These are phyloP conservation scores for Coix lacrymajobi DNA, from an alignment of 176 grass and related monocot species.

Conservation along the genomic window DNA sequence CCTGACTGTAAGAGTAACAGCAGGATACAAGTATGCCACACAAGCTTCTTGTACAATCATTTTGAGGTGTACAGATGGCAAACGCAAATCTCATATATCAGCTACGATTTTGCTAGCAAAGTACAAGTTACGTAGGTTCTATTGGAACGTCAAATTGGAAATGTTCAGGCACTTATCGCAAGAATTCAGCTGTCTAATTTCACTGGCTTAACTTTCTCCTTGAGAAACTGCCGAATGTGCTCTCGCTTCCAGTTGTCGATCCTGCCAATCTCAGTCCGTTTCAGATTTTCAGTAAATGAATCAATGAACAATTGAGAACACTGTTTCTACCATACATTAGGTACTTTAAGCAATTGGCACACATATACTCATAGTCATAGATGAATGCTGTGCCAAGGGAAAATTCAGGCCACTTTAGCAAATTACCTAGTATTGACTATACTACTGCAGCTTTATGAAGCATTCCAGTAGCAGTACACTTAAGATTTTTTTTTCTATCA, in stretches of 20 bases:
- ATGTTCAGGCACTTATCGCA: neutral
- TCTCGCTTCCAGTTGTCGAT: constrained; percentile 98
- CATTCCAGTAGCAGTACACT: neutral
- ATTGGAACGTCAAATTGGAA: neutral
- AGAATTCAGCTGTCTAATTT: constrained; percentile 35
- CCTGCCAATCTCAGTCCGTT: constrained; percentile 40
- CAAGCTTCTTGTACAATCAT: constrained; percentile 2
- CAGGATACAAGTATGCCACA: neutral
- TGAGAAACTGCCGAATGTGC: constrained; percentile 87
- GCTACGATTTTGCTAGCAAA: neutral
- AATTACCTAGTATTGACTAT: neutral
- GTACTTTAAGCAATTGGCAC: neutral
- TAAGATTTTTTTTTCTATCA: neutral
- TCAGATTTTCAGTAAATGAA: constrained; percentile 8
- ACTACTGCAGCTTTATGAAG: neutral
- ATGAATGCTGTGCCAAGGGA: neutral
- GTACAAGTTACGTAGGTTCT: neutral
- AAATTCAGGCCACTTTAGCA: neutral
- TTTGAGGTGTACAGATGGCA: neutral
- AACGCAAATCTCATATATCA: neutral
- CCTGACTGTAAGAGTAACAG: neutral
- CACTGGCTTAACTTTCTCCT: constrained; percentile 69
- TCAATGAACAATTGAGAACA: neutral
- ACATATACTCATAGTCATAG: neutral
- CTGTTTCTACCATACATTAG: neutral